Conservation (phyloP, 208 protist genomes). For the Crithidia sp. region DNA sequence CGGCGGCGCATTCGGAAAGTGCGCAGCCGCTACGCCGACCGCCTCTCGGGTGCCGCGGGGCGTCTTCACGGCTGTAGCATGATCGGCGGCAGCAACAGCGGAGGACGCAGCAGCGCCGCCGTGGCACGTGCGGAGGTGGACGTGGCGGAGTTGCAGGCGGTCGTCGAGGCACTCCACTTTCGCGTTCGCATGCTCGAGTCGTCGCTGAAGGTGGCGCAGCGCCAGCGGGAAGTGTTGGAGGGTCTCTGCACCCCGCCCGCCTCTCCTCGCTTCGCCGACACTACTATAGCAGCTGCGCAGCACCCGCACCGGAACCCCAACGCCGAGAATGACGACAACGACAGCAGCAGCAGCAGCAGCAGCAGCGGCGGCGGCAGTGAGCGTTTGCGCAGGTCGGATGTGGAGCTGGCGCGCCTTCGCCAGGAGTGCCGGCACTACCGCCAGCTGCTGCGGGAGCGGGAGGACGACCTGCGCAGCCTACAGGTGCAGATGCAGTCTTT, state of each 20-base stretch:
- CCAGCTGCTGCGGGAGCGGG: conserved; percentile 25
- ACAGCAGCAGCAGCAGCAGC: neutral
- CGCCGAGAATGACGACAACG: neutral
- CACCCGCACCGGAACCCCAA: too few relatives aligned
- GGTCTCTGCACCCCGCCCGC: neutral
- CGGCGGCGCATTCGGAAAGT: conserved; percentile 57
- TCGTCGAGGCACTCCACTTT: conserved; percentile 21
- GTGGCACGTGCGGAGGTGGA: neutral
- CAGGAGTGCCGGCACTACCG: conserved; percentile 24
- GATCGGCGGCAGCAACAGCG: neutral
- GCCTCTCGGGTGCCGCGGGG: conserved; percentile 6
- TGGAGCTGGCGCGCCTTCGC: conserved; percentile 1
- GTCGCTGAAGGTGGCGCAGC: conserved; percentile 20
- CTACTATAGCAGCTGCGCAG: too few relatives aligned
- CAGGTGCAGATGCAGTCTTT: neutral
- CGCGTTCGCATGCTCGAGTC: conserved; percentile 27
- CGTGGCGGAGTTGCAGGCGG: conserved; percentile 14
- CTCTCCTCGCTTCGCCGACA: neutral
- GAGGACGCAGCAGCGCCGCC: neutral
- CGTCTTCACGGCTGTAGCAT: neutral
- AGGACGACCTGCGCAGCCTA: conserved; percentile 22
- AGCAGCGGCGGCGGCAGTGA: neutral
- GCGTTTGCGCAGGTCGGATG: neutral
- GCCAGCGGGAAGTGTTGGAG: conserved; percentile 15
- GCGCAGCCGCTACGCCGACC: conserved; percentile 28